These are phyloP conservation scores for Tilletia caries DNA, from an alignment of 1,284 basidiomycete genomes.

Conservation along the genomic window DNA sequence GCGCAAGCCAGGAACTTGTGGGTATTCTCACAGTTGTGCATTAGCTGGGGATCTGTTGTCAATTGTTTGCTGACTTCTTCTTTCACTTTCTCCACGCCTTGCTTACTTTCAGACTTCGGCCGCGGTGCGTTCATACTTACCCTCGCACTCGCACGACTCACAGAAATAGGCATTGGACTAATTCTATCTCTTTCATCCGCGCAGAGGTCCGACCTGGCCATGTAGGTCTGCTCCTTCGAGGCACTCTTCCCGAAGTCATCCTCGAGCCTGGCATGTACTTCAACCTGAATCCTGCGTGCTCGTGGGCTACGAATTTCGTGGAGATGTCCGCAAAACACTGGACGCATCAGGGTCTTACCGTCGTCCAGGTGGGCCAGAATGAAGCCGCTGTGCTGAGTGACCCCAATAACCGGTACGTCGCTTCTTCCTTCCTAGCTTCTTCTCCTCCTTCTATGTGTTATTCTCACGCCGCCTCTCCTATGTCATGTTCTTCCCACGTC, in stretches of 20 bases:
- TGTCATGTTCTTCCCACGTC: too few relatives aligned
- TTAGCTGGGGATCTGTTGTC: too few relatives aligned
- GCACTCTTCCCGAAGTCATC: slow-evolving; percentile 70
- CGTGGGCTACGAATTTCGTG: slow-evolving; percentile 71
- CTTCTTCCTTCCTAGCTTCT: too few relatives aligned
- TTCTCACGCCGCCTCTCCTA: too few relatives aligned
- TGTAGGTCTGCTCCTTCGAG: slow-evolving; percentile 70
- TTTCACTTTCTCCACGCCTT: slow-evolving; percentile 27
- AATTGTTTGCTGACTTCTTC: too few relatives aligned
- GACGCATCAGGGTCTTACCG: slow-evolving; percentile 69
- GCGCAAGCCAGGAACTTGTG: slow-evolving; percentile 54
- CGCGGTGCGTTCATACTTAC: too few relatives aligned
- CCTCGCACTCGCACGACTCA: too few relatives aligned
- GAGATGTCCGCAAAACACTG: slow-evolving; percentile 77
- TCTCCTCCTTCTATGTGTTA: too few relatives aligned
- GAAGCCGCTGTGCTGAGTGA: slow-evolving; percentile 73
- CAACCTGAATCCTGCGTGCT: slow-evolving; percentile 68
- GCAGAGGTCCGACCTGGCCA: slow-evolving; percentile 61
- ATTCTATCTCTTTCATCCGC: too few relatives aligned
- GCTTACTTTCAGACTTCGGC: too few relatives aligned
- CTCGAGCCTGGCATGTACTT: slow-evolving; percentile 71
- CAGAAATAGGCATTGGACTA: too few relatives aligned
- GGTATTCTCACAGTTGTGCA: too few relatives aligned
- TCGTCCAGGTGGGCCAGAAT: slow-evolving; percentile 76
- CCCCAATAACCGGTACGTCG: slow-evolving; percentile 63